Evolutionary conservation across 306 rosid species (phyloP).

Genomic region (Dalbergia oliveri): DNA sequence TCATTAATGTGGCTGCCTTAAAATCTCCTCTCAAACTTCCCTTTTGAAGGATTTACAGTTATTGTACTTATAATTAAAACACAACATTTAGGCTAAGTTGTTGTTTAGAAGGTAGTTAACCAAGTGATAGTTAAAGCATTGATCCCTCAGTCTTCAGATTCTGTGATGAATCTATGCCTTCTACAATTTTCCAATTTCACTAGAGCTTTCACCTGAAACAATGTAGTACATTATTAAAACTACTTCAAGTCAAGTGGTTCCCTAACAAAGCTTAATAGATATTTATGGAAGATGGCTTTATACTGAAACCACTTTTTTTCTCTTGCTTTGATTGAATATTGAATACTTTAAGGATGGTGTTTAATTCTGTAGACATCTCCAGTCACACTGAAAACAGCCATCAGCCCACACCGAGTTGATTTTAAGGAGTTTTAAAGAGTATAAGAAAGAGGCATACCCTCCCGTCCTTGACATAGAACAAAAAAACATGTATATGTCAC

Average conservation of each 20-base stretch:
- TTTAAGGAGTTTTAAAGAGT: slow-evolving; percentile 3
- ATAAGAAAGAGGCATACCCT: slow-evolving; percentile 6
- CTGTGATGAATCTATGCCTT: slow-evolving; percentile 15
- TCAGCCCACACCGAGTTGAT: neutral
- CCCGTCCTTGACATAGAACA: neutral
- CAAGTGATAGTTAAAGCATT: slow-evolving; percentile 11
- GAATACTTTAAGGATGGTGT: neutral
- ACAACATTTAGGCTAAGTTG: slow-evolving; percentile 1
- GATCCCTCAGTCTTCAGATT: slow-evolving; percentile 9
- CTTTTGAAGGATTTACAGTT: neutral
- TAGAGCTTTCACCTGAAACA: slow-evolving; percentile 17
- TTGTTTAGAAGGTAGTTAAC: slow-evolving; percentile 26
- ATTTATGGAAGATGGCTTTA: slow-evolving; percentile 16
- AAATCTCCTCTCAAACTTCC: slow-evolving; percentile 18
- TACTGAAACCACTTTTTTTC: neutral
- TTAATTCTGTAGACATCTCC: neutral
- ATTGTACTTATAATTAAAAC: neutral
- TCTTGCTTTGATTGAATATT: neutral
- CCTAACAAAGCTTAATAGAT: neutral
- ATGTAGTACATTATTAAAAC: neutral
- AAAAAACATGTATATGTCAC: neutral
- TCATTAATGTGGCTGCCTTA: neutral
- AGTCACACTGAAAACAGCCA: neutral
- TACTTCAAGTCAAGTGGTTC: neutral
- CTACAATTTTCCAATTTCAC: slow-evolving; percentile 7